A percentile compares a stretch with the other conserved stretches of the same genome.
Conservation (phyloP, 352 stramenopile species). For the Pythium sukuiense region DNA sequence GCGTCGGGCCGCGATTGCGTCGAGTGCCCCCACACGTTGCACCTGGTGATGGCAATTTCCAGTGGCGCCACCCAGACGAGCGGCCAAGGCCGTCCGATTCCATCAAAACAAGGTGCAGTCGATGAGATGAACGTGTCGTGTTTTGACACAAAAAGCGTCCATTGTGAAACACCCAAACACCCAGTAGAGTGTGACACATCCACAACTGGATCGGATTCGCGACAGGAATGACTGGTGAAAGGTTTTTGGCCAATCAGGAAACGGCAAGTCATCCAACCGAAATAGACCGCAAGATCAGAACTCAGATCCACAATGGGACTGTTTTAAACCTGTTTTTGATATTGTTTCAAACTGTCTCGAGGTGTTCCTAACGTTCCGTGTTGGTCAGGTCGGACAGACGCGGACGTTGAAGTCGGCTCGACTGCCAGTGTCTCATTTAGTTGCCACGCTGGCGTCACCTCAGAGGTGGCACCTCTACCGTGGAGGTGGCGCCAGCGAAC, state of each 20-base stretch:
- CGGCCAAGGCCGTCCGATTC: background rate
- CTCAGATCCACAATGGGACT: background rate
- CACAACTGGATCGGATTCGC: background rate
- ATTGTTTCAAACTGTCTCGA: slow-evolving; percentile 8
- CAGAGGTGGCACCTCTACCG: too few species aligned
- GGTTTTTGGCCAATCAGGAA: slow-evolving; percentile 18
- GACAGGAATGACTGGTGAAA: slow-evolving; percentile 21
- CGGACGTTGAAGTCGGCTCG: background rate
- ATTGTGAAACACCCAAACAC: slow-evolving; percentile 16
- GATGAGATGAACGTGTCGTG: background rate
- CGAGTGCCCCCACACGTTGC: slow-evolving; percentile 7
- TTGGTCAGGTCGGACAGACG: slow-evolving; percentile 10
- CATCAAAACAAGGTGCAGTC: slow-evolving; percentile 22
- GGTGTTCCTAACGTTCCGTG: slow-evolving; percentile 6
- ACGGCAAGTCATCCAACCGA: slow-evolving; percentile 13
- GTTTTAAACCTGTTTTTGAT: background rate
- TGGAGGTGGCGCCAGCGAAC: too few species aligned
- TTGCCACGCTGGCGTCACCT: background rate
- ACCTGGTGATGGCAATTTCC: slow-evolving; percentile 25
- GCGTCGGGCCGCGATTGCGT: slow-evolving; percentile 12
- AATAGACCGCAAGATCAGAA: slow-evolving; percentile 5
- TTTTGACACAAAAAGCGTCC: slow-evolving; percentile 9
- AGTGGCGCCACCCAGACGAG: slow-evolving; percentile 13
- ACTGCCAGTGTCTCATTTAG: too few species aligned
- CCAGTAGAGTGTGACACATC: background rate